Evolutionary conservation across 1,139 yeast species (phyloP), one percentile per base, ranked within the genome.

Genomic region (Taphrina confusa): DNA sequence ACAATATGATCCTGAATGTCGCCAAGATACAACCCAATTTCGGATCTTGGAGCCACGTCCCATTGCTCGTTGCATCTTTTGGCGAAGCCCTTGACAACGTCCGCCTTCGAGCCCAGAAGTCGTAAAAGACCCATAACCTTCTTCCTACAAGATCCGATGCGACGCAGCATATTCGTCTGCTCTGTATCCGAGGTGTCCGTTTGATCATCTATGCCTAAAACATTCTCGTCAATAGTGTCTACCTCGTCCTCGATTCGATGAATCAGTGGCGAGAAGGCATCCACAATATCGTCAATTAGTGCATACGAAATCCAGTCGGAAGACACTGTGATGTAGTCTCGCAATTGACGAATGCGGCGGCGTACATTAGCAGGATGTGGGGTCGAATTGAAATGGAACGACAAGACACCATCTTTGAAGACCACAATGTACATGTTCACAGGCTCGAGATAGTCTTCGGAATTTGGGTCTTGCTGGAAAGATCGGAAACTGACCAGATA

Each of bases 271-370:
- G 95, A 97, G 77, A 89, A 92, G 0, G 95, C 94, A 76, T 92
- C 98, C 1, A 97, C 91, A 65, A 92, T 89, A 71, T 92, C 97
- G 75, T 92, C 98, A 69, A 92, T 90, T 65, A 92, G 76, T 0
- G 98, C 98, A 74, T 92, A 92, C 2, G 96, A 92, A 54, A 92
- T 85, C 98, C 98, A 92, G 72, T 92, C 98, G 0, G 97, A 83
- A 1, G 94, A 82, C 3, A 92, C 96, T 1, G 88, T 87, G 64
- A 92, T 77, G 69, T 91, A 92, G 71, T 92, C 98, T 65, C 86
- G 80, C 65, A 92, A 78, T 65, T 92, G 76, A 61, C 98, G 78
- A 0, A 95, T 95, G 69, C 98, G 82, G 71, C 97, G 81, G 68
- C 98, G 81, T 39, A 92, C 98, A 70, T 92, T 92, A 60, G 90